A percentile compares a stretch with the other conserved stretches of the same genome.
Conservation (phyloP, 1,284 basidiomycete species). For the Ceratobasidium sp. region DNA sequence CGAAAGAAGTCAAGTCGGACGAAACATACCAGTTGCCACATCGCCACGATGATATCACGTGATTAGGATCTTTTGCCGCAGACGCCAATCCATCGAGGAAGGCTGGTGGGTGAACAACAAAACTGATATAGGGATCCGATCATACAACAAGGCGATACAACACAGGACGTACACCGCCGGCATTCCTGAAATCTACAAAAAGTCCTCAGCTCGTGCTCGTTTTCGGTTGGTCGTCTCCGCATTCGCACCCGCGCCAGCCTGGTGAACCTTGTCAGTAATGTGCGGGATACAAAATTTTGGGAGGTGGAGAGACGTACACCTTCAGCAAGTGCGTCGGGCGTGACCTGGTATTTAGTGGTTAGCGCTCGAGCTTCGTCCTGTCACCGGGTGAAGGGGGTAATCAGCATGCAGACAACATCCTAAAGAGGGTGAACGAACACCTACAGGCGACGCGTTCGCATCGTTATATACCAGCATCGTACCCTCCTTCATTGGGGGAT, state of each 20-base stretch:
- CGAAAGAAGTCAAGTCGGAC: too few relatives aligned
- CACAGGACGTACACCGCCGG: slow-evolving; percentile 7
- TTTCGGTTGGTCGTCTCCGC: slow-evolving; percentile 44
- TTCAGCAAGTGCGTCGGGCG: neutral
- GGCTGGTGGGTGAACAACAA: neutral
- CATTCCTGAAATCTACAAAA: slow-evolving; percentile 6
- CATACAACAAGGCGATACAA: neutral
- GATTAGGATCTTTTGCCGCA: neutral
- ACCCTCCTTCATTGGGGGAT: slow-evolving; percentile 47
- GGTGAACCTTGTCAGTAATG: slow-evolving; percentile 6
- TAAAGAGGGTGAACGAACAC: slow-evolving; percentile 3
- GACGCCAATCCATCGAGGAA: neutral
- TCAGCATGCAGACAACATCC: neutral
- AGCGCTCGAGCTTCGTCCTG: slow-evolving; percentile 47
- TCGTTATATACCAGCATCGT: slow-evolving; percentile 47
- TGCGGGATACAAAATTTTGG: neutral
- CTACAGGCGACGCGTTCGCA: slow-evolving; percentile 45
- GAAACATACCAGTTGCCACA: too few relatives aligned
- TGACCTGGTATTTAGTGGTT: slow-evolving; percentile 40
- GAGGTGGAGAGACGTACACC: neutral
- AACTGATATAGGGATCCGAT: neutral
- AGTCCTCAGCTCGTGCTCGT: slow-evolving; percentile 50
- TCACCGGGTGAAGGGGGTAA: neutral
- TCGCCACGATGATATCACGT: too few relatives aligned
- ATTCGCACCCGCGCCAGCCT: neutral